Percentiles rank a stretch among this genome's conserved stretches.
phyloP scores from a whole-genome alignment of 257 asterid species.

The Gentiana macrophylla region DNA sequence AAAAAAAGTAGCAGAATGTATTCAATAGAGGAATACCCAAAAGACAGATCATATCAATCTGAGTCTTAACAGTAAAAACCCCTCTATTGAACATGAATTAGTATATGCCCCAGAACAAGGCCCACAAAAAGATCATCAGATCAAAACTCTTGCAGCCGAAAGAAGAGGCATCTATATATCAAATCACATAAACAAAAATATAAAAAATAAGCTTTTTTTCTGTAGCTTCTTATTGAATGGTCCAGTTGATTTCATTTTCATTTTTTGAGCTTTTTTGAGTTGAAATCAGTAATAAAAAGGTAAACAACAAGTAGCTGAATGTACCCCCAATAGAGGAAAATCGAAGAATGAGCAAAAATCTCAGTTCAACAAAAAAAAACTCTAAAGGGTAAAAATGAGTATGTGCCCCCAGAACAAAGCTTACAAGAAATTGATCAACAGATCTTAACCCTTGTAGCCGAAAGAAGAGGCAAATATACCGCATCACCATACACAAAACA shows the following conservation, averaged over 20 bases:
- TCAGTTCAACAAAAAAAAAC: constrained; percentile 16
- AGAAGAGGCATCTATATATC: constrained; percentile 42
- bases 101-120: constrained; percentile 79
- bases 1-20: constrained; percentile 10
- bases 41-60: constrained; percentile 10
- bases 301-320: constrained; percentile 13
- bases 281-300: no score
- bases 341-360: constrained; percentile 18
- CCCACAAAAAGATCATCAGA: constrained; percentile 49
- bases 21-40: constrained; percentile 46
- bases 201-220: no score
- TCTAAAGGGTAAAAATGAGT: constrained; percentile 9
- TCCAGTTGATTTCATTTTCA: no score
- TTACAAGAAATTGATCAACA: constrained; percentile 43
- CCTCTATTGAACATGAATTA: constrained; percentile 10
- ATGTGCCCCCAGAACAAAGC: constrained; percentile 81
- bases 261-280: no score
- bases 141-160: constrained; percentile 51
- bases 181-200: not conserved
- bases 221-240: no score
- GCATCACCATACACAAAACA: not conserved
- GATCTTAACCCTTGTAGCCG: constrained; percentile 50
- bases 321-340: constrained; percentile 37
- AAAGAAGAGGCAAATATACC: constrained; percentile 51
- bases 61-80: constrained; percentile 14